phyloP scores from a whole-genome alignment of 768 basidiomycete species.

The Lactarius quietus region DNA sequence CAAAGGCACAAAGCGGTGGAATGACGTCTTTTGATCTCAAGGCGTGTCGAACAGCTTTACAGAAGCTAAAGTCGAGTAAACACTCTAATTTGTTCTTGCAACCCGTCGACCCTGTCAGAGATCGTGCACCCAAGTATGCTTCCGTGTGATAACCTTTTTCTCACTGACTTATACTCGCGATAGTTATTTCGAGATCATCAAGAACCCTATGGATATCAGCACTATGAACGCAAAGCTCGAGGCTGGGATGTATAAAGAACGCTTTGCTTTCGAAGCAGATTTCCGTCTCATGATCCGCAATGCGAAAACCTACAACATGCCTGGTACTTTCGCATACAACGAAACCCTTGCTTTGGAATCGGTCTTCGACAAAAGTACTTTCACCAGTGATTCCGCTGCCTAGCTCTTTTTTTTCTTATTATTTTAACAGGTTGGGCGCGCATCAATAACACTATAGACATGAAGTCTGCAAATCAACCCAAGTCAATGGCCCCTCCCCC shows the following conservation, averaged over 20 bases:
- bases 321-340: slow-evolving; percentile 66
- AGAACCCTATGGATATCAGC: slow-evolving; percentile 91
- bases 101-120: slow-evolving; percentile 95
- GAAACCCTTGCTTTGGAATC: slow-evolving; percentile 72
- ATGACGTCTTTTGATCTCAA: slow-evolving; percentile 74
- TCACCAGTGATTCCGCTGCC: slow-evolving; percentile 4
- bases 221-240: slow-evolving; percentile 86
- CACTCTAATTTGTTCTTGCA: slow-evolving; percentile 71
- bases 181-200: slow-evolving; percentile 89
- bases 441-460: slow-evolving; percentile 79
- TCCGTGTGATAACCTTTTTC: slow-evolving; percentile 12
- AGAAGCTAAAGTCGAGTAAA: slow-evolving; percentile 76
- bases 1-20: slow-evolving; percentile 71
- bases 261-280: slow-evolving; percentile 80
- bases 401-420: slow-evolving; percentile 6
- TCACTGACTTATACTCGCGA: slow-evolving; percentile 2
- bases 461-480: slow-evolving; percentile 41
- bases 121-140: slow-evolving; percentile 80
- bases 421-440: slow-evolving; percentile 73
- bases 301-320: slow-evolving; percentile 78
- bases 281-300: slow-evolving; percentile 86
- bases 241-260: slow-evolving; percentile 79
- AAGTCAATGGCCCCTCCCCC: slow-evolving; percentile 25
- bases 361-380: slow-evolving; percentile 79
- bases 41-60: slow-evolving; percentile 71